phyloP scores from a whole-genome alignment of 345 rosid genomes.

The Heritiera fomes region DNA sequence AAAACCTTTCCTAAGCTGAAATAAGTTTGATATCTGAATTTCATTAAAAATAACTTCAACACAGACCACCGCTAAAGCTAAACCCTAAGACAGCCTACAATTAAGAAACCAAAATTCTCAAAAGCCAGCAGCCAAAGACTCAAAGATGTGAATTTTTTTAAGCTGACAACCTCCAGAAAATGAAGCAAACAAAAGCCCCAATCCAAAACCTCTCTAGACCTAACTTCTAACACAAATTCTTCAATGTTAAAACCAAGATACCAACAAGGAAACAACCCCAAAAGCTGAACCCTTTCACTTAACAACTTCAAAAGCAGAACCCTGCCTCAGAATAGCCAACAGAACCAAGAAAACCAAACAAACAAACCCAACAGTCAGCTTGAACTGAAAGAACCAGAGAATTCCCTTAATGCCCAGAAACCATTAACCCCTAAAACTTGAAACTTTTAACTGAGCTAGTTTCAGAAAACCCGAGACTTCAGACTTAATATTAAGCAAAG shows the following conservation, averaged over 20 bases:
- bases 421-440: slow-evolving; percentile 9
- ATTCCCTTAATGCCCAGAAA: slow-evolving; percentile 12
- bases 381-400: slow-evolving; percentile 17
- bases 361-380: background rate
- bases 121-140: background rate
- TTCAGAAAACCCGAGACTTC: slow-evolving; percentile 15
- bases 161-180: background rate
- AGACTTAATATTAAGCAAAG: slow-evolving; percentile 29
- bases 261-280: background rate
- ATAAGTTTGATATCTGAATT: background rate
- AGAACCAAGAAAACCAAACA: background rate
- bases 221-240: background rate
- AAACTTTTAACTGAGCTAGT: background rate
- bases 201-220: background rate
- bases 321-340: too few species aligned
- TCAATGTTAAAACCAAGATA: background rate
- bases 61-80: background rate
- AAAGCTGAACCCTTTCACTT: background rate
- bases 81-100: background rate
- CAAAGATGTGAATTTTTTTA: background rate
- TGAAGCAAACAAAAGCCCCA: background rate
- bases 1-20: background rate
- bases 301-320: background rate
- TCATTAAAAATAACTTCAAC: background rate
- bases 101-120: background rate